Base-by-base conservation (phyloP, 768 basidiomycete genomes). In the Lactifluus piperatus region DNA sequence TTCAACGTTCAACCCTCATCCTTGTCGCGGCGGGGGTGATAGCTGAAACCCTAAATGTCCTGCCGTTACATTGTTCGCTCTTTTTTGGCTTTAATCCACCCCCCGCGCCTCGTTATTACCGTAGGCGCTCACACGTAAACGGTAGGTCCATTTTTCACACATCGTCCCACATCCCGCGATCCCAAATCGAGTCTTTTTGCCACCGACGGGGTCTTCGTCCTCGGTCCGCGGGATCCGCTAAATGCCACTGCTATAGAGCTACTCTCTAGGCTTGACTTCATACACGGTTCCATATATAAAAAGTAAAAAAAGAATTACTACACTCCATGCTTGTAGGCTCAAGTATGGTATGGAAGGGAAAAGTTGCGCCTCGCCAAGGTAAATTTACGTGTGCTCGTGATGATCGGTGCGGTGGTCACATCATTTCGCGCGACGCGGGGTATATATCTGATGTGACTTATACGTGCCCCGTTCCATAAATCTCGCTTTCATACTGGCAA, bases 11-110 rank as follows among this genome's bases (percentile, higher is more conserved):
- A n/a, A n/a, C n/a, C 11, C 44, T 18, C 46, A 46, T n/a, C 57
- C n/a, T 52, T 29, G 44, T 58, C 34, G 26, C 50, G 20, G 27
- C 16, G 16, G 6, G 4, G 36, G 34, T 26, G 26, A n/a, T n/a
- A n/a, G n/a, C n/a, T n/a, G n/a, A n/a, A 58, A 56, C 37, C 32
- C 49, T 39, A 48, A 48, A 48, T 41, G 29, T 39, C 16, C 41
- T 45, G 46, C 37, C 37, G 27, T 47, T 27, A 18, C 58, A 58
- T 58, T 58, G 58, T 58, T 53, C 52, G 58, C 52, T n/a, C 29
- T 58, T 54, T n/a, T 58, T 58, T 54, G 58, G 58, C 46, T 53
- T 48, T 54, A 58, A 30, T 27, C 51, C 39, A 41, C 34, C 34
- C 10, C 34, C 16, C 34, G 11, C 26, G 29, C 52, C 50, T 52